A percentile compares a stretch with the other conserved stretches of the same genome.
These are phyloP conservation scores for sweet orange (Citrus sinensis) DNA, from an alignment of 345 rosid genomes.

Conservation along the genomic window DNA sequence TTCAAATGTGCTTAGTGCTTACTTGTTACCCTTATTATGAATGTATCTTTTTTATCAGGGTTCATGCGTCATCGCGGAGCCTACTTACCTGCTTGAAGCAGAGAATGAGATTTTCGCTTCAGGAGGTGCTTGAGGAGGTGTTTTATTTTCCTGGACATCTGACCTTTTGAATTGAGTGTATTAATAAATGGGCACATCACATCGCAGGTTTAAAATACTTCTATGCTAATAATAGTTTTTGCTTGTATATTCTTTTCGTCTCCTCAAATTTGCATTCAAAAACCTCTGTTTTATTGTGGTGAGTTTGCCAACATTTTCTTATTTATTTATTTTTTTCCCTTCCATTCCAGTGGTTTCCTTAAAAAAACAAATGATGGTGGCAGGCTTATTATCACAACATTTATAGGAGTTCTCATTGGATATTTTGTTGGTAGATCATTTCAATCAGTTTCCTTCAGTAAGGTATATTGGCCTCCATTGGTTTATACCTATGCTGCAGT, in stretches of 20 bases:
- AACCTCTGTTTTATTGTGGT: background rate
- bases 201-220: conserved; percentile 57
- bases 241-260: background rate
- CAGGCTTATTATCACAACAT: conserved; percentile 48
- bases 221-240: background rate
- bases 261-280: background rate
- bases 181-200: conserved; percentile 44
- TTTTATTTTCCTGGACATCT: conserved; percentile 13
- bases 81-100: conserved; percentile 9
- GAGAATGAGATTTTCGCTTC: conserved; percentile 28
- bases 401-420: conserved; percentile 68
- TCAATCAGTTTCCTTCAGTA: conserved; percentile 55
- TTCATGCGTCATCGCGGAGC: conserved; percentile 3
- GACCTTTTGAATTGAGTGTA: conserved; percentile 23
- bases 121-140: conserved; percentile 26
- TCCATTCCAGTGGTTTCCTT: conserved; percentile 50
- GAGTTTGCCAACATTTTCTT: background rate
- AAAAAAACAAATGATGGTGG: conserved; percentile 57
- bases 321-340: background rate
- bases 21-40: background rate
- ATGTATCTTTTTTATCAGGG: conserved; percentile 6
- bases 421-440: conserved; percentile 72
- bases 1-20: background rate
- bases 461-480: conserved; percentile 40
- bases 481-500: background rate